Evolutionary conservation across 2,329 filamentous ascomycete species (phyloP), one percentile per base, ranked within the genome.

Genomic region (Stagonosporopsis chrysanthemi): DNA sequence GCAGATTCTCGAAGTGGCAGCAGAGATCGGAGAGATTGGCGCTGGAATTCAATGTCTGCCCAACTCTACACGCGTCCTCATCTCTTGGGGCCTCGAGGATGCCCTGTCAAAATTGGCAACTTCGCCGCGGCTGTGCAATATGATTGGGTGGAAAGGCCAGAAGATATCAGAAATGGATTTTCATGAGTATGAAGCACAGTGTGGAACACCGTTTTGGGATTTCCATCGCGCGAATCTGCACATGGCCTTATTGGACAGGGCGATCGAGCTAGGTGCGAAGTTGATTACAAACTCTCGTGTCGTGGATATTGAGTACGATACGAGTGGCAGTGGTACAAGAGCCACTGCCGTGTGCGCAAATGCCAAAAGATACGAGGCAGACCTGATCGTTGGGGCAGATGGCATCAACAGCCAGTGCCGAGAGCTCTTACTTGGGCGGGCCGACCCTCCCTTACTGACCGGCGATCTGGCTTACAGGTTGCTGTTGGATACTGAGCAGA

Each of bases 201-300:
- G 68, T 4, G 77, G 77, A 2, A 77, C 74, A 26, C 81, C 77
- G 23, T 85, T 84, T 62, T 82, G 81, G 72, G 83, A 85, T 60
- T 84, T 86, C 38, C 83, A 86, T 62, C 78, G 83, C 9, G 81
- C 82, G 2, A 80, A 83, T 57, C 64, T 85, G 19, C 83, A 85
- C 38, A 73, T 70, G 31, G 79, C 77, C 38, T 71, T 86, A 5
- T 63, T 85, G 2, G 74, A 80, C 3, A 68, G 82, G 33, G 82
- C 82, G 4, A 51, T 75, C 3, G 79, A 83, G 52, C 70, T 86
- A 0, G 84, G 84, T 0, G 82, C 77, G 0, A 69, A 66, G 11
- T 61, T 85, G n/a, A 73, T 76, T 15, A 79, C 79, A 23, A 79
- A 77, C 35, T 72, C 80, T 2, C 75, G 77, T 41, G 80, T 84